A percentile compares a stretch with the other conserved stretches of the same genome.
Evolutionary conservation across 768 basidiomycete genomes (phyloP).

Genomic region (Amanita phalloides): DNA sequence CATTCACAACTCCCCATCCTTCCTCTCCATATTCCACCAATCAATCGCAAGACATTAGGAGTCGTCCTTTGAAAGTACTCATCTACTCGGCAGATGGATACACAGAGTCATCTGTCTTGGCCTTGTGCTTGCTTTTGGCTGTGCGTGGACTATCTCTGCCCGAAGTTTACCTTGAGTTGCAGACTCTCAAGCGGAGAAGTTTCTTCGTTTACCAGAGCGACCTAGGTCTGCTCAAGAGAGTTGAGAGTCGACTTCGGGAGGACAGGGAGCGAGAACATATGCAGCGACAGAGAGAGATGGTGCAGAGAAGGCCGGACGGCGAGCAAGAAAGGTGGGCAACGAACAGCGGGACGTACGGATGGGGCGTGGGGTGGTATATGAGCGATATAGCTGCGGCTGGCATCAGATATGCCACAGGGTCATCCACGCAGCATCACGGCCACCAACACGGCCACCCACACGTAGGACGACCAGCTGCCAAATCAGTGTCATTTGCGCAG

Average conservation of each 20-base stretch:
- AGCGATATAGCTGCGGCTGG: conserved; percentile 1
- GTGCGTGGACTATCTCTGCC: conserved; percentile 56
- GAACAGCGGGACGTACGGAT: conserved; percentile 7
- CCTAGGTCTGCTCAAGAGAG: conserved; percentile 55
- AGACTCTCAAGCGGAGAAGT: conserved; percentile 65
- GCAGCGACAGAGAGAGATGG: conserved; percentile 22
- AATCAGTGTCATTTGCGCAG: conserved; percentile 38
- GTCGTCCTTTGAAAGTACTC: conserved; percentile 62
- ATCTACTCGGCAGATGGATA: conserved; percentile 83
- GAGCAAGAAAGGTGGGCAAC: conserved; percentile 10
- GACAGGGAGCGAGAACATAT: conserved; percentile 27
- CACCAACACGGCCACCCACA: conserved; percentile 6
- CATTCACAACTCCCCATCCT: conserved; percentile 22
- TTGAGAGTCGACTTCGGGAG: conserved; percentile 45
- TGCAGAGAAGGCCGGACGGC: conserved; percentile 15
- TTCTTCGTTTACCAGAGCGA: conserved; percentile 92
- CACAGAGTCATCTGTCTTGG: conserved; percentile 86
- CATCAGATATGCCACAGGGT: background rate
- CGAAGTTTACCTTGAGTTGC: conserved; percentile 88
- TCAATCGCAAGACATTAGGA: conserved; percentile 24
- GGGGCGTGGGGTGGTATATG: conserved; percentile 5
- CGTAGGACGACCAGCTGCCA: conserved; percentile 32
- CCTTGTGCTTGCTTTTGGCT: conserved; percentile 81
- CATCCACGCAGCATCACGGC: background rate
- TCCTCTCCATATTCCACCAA: conserved; percentile 11